These are phyloP conservation scores for Boletus sensibilis DNA, from an alignment of 768 basidiomycete genomes.

Conservation along the genomic window DNA sequence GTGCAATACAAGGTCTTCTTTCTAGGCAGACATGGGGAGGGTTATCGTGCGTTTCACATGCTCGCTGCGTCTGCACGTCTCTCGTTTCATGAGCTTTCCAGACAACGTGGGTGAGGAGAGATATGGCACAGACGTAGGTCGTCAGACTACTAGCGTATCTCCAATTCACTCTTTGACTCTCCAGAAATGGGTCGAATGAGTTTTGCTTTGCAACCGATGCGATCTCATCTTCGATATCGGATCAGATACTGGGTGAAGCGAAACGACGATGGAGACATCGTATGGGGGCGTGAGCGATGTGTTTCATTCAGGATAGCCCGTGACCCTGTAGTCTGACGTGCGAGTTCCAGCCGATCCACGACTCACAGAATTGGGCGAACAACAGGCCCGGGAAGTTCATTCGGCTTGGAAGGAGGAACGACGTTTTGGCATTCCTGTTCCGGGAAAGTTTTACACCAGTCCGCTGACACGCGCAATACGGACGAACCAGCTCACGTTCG, in stretches of 20 bases:
- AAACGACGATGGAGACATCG: slow-evolving; percentile 57
- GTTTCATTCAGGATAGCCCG: not conserved
- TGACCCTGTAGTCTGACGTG: not conserved
- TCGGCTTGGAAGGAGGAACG: not conserved
- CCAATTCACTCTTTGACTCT: not conserved
- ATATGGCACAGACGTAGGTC: slow-evolving; percentile 48
- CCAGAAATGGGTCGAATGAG: slow-evolving; percentile 57
- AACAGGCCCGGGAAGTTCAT: slow-evolving; percentile 42
- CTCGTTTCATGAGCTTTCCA: slow-evolving; percentile 17
- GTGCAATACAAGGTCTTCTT: slow-evolving; percentile 49
- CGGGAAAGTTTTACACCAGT: slow-evolving; percentile 14
- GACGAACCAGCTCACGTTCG: slow-evolving; percentile 52
- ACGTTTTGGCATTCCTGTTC: not conserved
- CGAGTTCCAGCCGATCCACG: slow-evolving; percentile 33
- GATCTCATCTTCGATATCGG: not conserved
- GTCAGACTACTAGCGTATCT: not conserved
- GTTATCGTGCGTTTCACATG: slow-evolving; percentile 19
- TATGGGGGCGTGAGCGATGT: slow-evolving; percentile 61
- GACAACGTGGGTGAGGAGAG: slow-evolving; percentile 65
- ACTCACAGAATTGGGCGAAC: slow-evolving; percentile 51
- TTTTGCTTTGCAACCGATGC: slow-evolving; percentile 1
- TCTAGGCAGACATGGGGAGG: slow-evolving; percentile 65
- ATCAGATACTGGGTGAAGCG: slow-evolving; percentile 55
- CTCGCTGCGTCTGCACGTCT: not conserved
- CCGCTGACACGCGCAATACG: slow-evolving; percentile 56